A percentile compares a stretch with the other conserved stretches of the same genome.
Evolutionary conservation across 306 rosid species (phyloP).

Genomic region (Phaseolus lunatus): DNA sequence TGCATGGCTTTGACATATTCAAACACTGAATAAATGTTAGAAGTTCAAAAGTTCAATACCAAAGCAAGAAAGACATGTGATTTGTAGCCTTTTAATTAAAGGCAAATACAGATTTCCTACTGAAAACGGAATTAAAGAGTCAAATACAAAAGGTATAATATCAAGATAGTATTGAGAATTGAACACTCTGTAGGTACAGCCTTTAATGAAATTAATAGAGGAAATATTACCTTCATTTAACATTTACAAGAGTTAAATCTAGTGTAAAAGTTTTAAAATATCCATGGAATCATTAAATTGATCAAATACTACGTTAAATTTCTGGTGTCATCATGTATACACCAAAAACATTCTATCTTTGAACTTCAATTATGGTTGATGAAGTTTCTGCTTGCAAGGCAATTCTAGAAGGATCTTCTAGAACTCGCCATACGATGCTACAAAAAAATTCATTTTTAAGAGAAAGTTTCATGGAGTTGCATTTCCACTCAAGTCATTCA

Average conservation of each 20-base stretch:
- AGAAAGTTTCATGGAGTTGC: too few species aligned
- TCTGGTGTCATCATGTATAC: neutral
- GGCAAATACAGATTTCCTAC: neutral
- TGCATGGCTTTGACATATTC: neutral
- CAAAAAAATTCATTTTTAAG: neutral
- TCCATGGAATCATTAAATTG: neutral
- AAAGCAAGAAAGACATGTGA: neutral
- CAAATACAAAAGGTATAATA: neutral
- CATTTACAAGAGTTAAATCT: neutral
- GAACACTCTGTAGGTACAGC: neutral
- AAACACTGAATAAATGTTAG: neutral
- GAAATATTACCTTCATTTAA: neutral
- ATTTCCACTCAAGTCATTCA: too few species aligned
- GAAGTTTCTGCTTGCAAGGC: neutral
- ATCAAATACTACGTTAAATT: neutral
- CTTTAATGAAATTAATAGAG: neutral
- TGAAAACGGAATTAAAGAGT: neutral
- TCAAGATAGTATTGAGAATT: neutral
- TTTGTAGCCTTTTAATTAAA: constrained; percentile 7
- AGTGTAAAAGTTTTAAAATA: neutral
- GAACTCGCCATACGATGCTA: neutral
- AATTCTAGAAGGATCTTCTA: neutral
- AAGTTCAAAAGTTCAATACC: neutral
- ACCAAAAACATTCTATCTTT: neutral
- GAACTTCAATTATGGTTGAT: neutral